phyloP scores from a whole-genome alignment of 2,329 filamentous ascomycete genomes.

The Hortaea sp. region DNA sequence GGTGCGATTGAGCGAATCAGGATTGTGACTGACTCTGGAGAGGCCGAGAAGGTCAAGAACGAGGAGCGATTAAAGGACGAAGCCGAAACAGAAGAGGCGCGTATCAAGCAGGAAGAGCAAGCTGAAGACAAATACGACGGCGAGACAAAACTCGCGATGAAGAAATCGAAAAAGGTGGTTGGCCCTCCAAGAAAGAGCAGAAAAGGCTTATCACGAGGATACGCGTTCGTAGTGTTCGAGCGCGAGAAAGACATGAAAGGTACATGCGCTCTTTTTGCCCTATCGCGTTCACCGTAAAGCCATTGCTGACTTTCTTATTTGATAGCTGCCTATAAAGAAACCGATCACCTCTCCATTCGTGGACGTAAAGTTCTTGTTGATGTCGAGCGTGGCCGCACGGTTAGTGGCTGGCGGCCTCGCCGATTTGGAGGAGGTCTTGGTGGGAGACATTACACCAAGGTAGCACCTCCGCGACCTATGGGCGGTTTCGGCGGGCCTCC shows the following conservation, averaged over 20 bases:
- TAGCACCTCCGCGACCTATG: constrained; percentile 55
- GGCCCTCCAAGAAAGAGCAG: constrained; percentile 23
- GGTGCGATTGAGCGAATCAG: constrained; percentile 85
- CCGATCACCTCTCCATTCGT: constrained; percentile 84
- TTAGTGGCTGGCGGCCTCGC: constrained; percentile 85
- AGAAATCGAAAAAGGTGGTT: neutral
- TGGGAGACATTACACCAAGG: constrained; percentile 85
- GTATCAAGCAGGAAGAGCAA: constrained; percentile 40
- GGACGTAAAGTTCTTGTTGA: constrained; percentile 88
- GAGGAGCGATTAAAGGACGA: neutral
- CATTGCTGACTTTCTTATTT: constrained; percentile 31
- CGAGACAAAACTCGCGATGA: neutral
- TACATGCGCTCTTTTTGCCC: constrained; percentile 37
- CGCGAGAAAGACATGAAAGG: constrained; percentile 99
- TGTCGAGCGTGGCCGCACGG: constrained; percentile 89
- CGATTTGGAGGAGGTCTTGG: constrained; percentile 87
- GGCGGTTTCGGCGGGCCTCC: constrained; percentile 45
- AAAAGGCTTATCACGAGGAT: constrained; percentile 66
- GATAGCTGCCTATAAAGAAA: constrained; percentile 79
- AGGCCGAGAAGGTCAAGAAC: constrained; percentile 38
- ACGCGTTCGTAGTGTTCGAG: constrained; percentile 95
- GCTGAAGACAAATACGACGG: neutral
- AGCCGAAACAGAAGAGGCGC: neutral
- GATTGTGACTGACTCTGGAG: constrained; percentile 65
- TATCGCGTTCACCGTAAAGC: constrained; percentile 7